Conservation (phyloP, 192 early-diverging fungal genomes). For the Endogone sp. region DNA sequence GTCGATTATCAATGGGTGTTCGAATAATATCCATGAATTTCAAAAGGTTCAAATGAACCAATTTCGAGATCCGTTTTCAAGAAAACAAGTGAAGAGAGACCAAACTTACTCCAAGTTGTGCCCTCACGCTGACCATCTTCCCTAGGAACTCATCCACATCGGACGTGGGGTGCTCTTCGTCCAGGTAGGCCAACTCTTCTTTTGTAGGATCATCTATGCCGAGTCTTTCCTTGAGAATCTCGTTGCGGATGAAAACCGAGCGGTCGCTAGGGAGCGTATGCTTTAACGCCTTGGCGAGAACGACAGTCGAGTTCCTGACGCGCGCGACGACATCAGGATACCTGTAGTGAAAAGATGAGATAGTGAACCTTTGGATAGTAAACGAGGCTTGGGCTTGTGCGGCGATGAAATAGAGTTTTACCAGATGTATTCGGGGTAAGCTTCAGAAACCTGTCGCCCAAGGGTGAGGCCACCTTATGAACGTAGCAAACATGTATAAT, state of each 20-base stretch:
- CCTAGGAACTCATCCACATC: conserved; percentile 46
- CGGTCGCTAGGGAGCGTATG: conserved; percentile 8
- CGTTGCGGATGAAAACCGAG: conserved; percentile 28
- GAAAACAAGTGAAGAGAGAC: not conserved
- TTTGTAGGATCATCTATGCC: conserved; percentile 68
- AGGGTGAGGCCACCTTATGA: conserved; percentile 76
- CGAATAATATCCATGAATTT: too few species aligned
- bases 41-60: not conserved
- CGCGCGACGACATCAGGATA: conserved; percentile 66
- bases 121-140: conserved; percentile 49
- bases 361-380: not conserved
- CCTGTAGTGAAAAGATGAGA: conserved; percentile 26
- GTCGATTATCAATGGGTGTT: too few species aligned
- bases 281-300: conserved; percentile 34
- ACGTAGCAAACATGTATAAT: not conserved
- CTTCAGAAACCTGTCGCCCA: conserved; percentile 60
- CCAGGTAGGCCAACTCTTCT: conserved; percentile 52
- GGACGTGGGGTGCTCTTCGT: conserved; percentile 19
- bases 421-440: conserved; percentile 90
- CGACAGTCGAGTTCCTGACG: conserved; percentile 67
- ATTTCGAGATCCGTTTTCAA: not conserved
- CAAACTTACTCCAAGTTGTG: conserved; percentile 49
- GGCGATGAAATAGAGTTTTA: conserved; percentile 8
- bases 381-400: too few species aligned
- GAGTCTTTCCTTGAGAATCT: conserved; percentile 61